Percentiles rank a stretch among this genome's conserved stretches.
Conservation (phyloP, 1,284 basidiomycete genomes). For the Pascua guehoae region DNA sequence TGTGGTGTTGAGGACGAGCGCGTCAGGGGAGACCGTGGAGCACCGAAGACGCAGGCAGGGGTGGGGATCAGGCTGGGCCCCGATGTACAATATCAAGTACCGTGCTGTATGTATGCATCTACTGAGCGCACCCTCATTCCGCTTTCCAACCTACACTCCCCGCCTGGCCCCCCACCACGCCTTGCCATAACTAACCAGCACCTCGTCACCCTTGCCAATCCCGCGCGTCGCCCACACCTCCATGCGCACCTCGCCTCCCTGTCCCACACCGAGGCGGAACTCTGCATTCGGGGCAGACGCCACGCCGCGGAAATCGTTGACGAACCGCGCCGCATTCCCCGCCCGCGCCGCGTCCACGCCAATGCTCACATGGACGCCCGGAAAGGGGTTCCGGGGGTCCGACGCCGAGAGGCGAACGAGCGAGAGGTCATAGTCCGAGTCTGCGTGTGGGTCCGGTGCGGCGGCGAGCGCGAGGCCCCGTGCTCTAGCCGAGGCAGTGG, state of each 20-base stretch:
- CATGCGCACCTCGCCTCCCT: constrained; percentile 68
- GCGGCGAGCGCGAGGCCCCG: neutral
- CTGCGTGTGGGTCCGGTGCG: constrained; percentile 24
- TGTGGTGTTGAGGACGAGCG: constrained; percentile 5
- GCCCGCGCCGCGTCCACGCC: constrained; percentile 65
- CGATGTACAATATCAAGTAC: neutral
- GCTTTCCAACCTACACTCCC: neutral
- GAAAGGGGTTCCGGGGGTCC: constrained; percentile 30
- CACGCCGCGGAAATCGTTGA: constrained; percentile 82
- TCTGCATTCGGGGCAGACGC: constrained; percentile 64
- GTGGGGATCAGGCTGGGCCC: no score
- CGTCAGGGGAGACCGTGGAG: no score
- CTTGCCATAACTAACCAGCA: constrained; percentile 88
- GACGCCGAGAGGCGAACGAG: constrained; percentile 55
- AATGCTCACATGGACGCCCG: constrained; percentile 38
- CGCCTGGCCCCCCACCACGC: constrained; percentile 67
- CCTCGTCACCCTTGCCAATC: constrained; percentile 76
- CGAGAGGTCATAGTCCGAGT: constrained; percentile 75
- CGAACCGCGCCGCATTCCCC: constrained; percentile 82
- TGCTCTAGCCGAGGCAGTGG: no score
- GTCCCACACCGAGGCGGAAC: constrained; percentile 60
- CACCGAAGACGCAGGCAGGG: no score
- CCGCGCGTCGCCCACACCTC: constrained; percentile 62
- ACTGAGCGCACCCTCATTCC: no score
- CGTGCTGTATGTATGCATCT: neutral